Conservation (phyloP, 176 grass and related monocot species). For the Triticum turgidum region DNA sequence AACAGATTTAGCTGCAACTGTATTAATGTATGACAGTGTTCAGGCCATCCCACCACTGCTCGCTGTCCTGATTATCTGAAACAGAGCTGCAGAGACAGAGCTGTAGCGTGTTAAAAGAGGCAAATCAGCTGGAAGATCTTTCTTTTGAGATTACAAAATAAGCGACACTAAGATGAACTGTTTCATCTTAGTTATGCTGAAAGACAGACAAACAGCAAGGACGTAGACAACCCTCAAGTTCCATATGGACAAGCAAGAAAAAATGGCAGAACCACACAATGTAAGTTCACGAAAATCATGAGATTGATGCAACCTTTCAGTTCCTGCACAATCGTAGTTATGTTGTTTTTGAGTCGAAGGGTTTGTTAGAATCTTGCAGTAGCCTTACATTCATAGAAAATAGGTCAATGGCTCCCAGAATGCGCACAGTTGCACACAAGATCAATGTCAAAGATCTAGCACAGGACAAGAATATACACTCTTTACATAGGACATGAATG, state of each 20-base stretch:
- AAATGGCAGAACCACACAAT: neutral
- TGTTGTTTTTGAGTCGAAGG: neutral
- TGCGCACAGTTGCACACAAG: too few relatives aligned
- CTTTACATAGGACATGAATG: neutral
- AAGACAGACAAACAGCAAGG: neutral
- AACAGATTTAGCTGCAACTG: slow-evolving; percentile 15
- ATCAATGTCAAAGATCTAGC: neutral
- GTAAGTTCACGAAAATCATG: neutral
- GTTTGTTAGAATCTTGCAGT: neutral
- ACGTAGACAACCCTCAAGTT: neutral
- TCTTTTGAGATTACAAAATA: neutral
- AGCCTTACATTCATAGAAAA: neutral
- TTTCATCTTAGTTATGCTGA: neutral
- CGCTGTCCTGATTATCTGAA: slow-evolving; percentile 63
- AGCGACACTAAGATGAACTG: neutral
- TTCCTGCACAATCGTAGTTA: neutral
- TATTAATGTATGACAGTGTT: slow-evolving; percentile 17
- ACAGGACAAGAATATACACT: neutral
- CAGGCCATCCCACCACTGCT: slow-evolving; percentile 50
- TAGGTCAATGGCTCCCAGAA: neutral
- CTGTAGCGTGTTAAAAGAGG: neutral
- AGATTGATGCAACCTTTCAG: neutral
- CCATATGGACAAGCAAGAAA: neutral
- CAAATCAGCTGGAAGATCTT: neutral
- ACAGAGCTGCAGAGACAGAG: slow-evolving; percentile 44